phyloP scores from a whole-genome alignment of 768 basidiomycete species.

The Multifurca ochricompacta region DNA sequence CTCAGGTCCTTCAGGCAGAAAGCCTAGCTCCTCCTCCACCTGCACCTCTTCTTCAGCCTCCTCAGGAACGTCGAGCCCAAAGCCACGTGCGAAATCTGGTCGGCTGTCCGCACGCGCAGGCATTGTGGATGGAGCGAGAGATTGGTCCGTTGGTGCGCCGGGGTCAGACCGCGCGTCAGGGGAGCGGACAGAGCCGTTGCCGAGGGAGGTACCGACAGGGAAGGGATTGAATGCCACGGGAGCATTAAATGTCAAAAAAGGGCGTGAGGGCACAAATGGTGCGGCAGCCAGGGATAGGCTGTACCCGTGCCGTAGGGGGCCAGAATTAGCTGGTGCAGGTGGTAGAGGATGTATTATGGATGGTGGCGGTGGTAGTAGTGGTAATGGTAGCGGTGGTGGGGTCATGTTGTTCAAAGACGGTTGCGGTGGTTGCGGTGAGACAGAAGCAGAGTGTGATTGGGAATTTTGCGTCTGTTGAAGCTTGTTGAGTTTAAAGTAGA shows the following conservation, averaged over 20 bases:
- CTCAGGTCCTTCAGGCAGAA: conserved; percentile 24
- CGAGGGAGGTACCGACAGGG: conserved; percentile 47
- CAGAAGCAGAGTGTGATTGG: conserved; percentile 44
- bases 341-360: conserved; percentile 27
- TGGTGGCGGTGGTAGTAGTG: too few relatives aligned
- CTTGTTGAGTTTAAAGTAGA: conserved; percentile 79
- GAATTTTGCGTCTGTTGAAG: conserved; percentile 64
- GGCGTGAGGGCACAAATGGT: conserved; percentile 36
- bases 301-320: conserved; percentile 60
- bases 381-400: conserved; percentile 51
- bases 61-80: conserved; percentile 72
- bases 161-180: conserved; percentile 43
- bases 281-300: conserved; percentile 65
- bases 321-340: conserved; percentile 25
- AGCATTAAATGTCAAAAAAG: conserved; percentile 28
- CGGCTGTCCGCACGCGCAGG: conserved; percentile 41
- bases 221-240: conserved; percentile 54
- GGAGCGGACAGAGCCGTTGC: conserved; percentile 34
- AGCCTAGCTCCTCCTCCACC: conserved; percentile 23
- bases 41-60: conserved; percentile 57
- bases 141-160: conserved; percentile 44
- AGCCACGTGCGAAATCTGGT: conserved; percentile 71
- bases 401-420: conserved; percentile 33
- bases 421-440: conserved; percentile 54
- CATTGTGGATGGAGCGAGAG: conserved; percentile 36